These are phyloP conservation scores for Fonsecaea erecta DNA, from an alignment of 2,329 filamentous ascomycete species.

Conservation along the genomic window DNA sequence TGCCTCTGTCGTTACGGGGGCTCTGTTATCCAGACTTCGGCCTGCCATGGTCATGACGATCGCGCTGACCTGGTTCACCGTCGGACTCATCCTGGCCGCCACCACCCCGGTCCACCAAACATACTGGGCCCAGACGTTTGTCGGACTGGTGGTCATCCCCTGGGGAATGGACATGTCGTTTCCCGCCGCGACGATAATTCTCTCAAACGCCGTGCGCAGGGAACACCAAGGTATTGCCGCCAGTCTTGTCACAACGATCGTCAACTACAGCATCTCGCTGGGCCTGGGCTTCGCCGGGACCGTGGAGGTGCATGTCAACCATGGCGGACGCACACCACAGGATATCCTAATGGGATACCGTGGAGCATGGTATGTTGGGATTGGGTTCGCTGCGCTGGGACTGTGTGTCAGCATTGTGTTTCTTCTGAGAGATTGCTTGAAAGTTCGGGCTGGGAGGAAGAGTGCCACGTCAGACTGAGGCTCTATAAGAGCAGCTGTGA, in stretches of 20 bases:
- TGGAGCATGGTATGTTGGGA: slow-evolving; percentile 49
- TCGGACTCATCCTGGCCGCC: slow-evolving; percentile 47
- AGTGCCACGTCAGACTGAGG: background rate
- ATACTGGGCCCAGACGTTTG: slow-evolving; percentile 50
- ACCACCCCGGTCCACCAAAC: slow-evolving; percentile 47
- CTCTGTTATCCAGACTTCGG: slow-evolving; percentile 23
- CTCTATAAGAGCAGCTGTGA: background rate
- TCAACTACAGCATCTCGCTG: slow-evolving; percentile 71
- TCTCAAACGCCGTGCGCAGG: slow-evolving; percentile 57
- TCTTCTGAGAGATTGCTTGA: slow-evolving; percentile 1
- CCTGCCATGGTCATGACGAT: slow-evolving; percentile 25
- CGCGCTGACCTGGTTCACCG: slow-evolving; percentile 40
- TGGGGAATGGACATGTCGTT: slow-evolving; percentile 64
- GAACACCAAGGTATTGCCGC: slow-evolving; percentile 59
- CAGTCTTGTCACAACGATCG: slow-evolving; percentile 65
- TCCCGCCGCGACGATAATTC: slow-evolving; percentile 64
- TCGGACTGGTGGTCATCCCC: slow-evolving; percentile 39
- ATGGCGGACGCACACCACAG: slow-evolving; percentile 43
- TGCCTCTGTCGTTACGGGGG: slow-evolving; percentile 41
- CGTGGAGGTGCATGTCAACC: slow-evolving; percentile 58
- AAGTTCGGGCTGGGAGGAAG: background rate
- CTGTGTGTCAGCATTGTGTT: slow-evolving; percentile 31
- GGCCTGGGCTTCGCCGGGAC: slow-evolving; percentile 70
- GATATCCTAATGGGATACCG: slow-evolving; percentile 48
- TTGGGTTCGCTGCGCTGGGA: slow-evolving; percentile 43